Percentiles rank a stretch among this genome's conserved stretches.
Evolutionary conservation across 129 eudicot genomes (phyloP).

Genomic region (Dittrichia graveolens): DNA sequence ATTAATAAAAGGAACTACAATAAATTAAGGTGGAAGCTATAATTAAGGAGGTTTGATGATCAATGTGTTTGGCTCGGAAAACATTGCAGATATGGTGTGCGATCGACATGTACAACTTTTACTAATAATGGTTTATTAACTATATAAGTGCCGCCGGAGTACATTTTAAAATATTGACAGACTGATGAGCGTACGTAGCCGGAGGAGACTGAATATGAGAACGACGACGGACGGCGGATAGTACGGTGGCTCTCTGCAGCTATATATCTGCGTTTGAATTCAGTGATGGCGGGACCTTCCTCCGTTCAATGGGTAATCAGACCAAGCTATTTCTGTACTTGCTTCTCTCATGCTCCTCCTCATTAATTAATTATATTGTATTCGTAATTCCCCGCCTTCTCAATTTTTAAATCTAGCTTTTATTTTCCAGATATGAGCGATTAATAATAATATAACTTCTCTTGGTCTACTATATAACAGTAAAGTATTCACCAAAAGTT

Average conservation of each 20-base stretch:
- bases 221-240: not conserved
- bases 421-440: no score
- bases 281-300: slow-evolving; percentile 22
- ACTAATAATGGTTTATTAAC: no score
- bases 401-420: no score
- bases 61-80: no score
- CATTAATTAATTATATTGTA: not conserved
- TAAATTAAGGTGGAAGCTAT: no score
- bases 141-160: not conserved
- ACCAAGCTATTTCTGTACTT: slow-evolving; percentile 29
- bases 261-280: slow-evolving; percentile 25
- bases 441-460: no score
- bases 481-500: no score
- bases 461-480: no score
- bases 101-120: no score
- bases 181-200: not conserved
- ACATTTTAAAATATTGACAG: not conserved
- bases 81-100: no score
- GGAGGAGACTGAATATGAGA: not conserved
- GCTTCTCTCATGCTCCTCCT: slow-evolving; percentile 29
- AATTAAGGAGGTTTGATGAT: no score
- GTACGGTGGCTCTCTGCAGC: slow-evolving; percentile 19
- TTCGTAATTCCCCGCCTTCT: not conserved
- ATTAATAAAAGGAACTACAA: no score
- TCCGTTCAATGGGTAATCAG: slow-evolving; percentile 16